Conservation (phyloP, 441 rosid genomes). For the Erodium trifolium region DNA sequence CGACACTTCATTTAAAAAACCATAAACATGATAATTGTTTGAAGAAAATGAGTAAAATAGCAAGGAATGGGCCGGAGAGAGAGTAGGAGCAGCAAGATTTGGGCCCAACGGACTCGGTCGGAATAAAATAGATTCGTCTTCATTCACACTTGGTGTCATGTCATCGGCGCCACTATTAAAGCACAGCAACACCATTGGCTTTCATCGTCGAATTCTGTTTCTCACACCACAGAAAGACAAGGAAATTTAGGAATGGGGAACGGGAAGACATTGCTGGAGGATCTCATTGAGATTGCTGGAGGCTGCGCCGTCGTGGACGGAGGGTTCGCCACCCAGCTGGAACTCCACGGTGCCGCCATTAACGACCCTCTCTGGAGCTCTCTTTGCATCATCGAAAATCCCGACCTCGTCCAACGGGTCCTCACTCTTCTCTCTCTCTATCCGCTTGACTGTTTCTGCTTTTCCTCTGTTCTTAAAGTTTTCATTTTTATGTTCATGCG, state of each 20-base stretch:
- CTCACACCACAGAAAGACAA: neutral
- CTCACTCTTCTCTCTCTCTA: neutral
- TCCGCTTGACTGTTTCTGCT: no score
- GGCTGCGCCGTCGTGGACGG: constrained; percentile 91
- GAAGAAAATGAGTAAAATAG: no score
- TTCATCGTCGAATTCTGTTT: no score
- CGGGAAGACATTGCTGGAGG: constrained; percentile 39
- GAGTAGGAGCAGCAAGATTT: no score
- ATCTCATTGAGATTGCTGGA: constrained; percentile 53
- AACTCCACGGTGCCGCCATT: constrained; percentile 71
- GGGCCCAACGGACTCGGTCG: no score
- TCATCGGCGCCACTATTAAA: no score
- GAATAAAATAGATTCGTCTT: no score
- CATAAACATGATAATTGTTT: no score
- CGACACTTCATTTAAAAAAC: no score
- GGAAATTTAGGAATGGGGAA: neutral
- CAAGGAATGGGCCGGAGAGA: no score
- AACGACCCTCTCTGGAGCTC: constrained; percentile 93
- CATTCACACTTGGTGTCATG: no score
- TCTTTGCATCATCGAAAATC: constrained; percentile 60
- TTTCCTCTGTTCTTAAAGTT: neutral
- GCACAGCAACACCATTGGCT: no score
- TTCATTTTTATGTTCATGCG: neutral
- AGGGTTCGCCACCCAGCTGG: constrained; percentile 87
- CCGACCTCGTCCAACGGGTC: constrained; percentile 55